Conservation (phyloP, 192 early-diverging fungal species). For the Cladochytrium replicatum region DNA sequence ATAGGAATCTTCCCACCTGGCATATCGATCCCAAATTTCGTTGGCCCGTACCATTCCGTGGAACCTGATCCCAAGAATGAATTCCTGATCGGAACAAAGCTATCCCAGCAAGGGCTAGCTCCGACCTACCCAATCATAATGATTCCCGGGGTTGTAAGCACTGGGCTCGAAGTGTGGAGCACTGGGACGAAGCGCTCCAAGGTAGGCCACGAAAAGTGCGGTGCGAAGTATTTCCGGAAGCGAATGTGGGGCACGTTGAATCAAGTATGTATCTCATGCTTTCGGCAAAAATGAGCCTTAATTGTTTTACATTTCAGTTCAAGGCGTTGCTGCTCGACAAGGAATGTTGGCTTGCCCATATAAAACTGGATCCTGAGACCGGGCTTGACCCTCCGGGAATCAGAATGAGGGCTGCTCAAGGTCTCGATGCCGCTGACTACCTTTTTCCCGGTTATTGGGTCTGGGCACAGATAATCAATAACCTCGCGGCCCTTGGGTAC, state of each 20-base stretch:
- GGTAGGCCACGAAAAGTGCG: constrained; percentile 47
- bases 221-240: constrained; percentile 74
- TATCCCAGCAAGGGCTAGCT: background rate
- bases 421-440: constrained; percentile 83
- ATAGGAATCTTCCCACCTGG: too few relatives aligned
- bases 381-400: constrained; percentile 78
- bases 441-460: constrained; percentile 86
- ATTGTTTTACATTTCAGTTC: constrained; percentile 35
- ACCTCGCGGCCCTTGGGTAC: constrained; percentile 73
- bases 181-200: constrained; percentile 5
- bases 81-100: constrained; percentile 4
- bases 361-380: constrained; percentile 69
- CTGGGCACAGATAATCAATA: constrained; percentile 64
- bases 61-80: too few relatives aligned
- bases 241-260: constrained; percentile 75
- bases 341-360: constrained; percentile 73
- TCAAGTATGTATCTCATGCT: constrained; percentile 18
- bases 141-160: constrained; percentile 81
- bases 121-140: constrained; percentile 53
- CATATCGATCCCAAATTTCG: too few relatives aligned
- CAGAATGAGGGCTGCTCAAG: constrained; percentile 73
- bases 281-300: background rate
- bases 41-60: too few relatives aligned
- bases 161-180: constrained; percentile 84
- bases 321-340: constrained; percentile 76